Evolutionary conservation across 345 rosid genomes (phyloP), one percentile per base, ranked within the genome.

Genomic region (Cochlearia excelsa): DNA sequence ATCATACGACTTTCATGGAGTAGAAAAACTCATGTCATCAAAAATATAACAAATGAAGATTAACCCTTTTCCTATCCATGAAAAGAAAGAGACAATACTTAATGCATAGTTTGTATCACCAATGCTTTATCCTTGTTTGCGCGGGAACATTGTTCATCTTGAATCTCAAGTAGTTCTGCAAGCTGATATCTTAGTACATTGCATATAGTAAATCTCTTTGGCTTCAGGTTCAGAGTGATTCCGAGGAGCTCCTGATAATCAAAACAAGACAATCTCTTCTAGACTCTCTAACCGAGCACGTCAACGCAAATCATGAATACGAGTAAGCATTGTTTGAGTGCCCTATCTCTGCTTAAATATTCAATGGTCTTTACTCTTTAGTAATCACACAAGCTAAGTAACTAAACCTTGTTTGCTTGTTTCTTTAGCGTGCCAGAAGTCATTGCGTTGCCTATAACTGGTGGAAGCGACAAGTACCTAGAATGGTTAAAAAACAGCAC

Each of bases 271-370:
- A 87, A 46, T 89, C 97, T 43, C 83, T 89, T 57, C 66, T 93
- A 70, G 94, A 79, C 38, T 76, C 94, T 37, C 71, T 86, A 39
- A 93, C 82, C 4, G 86, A 87, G 68, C 97, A 89, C 64, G 90
- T 87, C 71, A 84, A 89, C 58, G 97, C 87, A 46, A 93, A 89
- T 70, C 99, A 93, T 47, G 90, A 84, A 79, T 93, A 93, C 29
- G 99, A 89, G 99, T 89, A 83, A 76, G 83, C 61, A n/a, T 46
- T 56, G 38, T 54, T 35, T 1, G 1, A 23, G 2, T 33, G 45
- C 26, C 11, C 39, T 11, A 23, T 33, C 41, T 38, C 54, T 38
- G 39, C 28, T 16, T 16, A 16, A 0, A 16, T 16, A 16, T 16
- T 16, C 23, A 0, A 0, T 16, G 23, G 23, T 16, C 23, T 16